phyloP scores from a whole-genome alignment of 306 rosid genomes.

The Acacia melanoxylon region DNA sequence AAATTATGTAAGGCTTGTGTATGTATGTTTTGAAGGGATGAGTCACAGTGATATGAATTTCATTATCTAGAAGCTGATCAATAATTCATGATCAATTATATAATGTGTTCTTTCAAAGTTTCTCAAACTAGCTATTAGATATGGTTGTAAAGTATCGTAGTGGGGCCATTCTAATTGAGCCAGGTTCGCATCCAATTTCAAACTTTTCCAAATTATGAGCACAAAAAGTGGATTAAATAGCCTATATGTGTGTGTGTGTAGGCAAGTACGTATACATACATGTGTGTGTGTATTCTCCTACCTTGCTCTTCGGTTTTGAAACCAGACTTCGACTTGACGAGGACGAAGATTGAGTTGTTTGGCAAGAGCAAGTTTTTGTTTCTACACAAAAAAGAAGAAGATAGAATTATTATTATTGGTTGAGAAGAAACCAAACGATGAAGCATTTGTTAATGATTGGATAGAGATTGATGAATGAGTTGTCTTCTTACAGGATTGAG shows the following conservation, averaged over 20 bases:
- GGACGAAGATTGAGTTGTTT: conserved; percentile 88
- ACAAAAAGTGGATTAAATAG: background rate
- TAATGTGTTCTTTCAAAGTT: background rate
- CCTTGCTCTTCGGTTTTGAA: conserved; percentile 98
- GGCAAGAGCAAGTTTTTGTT: conserved; percentile 86
- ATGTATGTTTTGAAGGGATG: too few species aligned
- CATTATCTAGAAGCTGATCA: background rate
- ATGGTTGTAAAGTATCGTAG: background rate
- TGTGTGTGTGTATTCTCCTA: conserved; percentile 3
- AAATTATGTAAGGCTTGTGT: too few species aligned
- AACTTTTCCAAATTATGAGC: background rate
- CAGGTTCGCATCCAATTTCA: background rate
- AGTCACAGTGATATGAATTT: background rate
- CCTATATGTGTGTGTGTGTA: background rate
- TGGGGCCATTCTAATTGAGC: background rate
- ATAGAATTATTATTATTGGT: background rate
- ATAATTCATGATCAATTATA: background rate
- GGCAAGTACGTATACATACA: background rate
- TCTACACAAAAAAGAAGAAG: conserved; percentile 45
- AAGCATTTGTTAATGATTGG: background rate
- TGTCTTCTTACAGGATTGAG: conserved; percentile 68
- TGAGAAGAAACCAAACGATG: background rate
- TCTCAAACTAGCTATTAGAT: background rate
- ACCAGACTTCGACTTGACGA: conserved; percentile 98
- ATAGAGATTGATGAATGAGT: background rate